Evolutionary conservation across 1,284 basidiomycete genomes (phyloP).

Genomic region (Coniophora puteana): DNA sequence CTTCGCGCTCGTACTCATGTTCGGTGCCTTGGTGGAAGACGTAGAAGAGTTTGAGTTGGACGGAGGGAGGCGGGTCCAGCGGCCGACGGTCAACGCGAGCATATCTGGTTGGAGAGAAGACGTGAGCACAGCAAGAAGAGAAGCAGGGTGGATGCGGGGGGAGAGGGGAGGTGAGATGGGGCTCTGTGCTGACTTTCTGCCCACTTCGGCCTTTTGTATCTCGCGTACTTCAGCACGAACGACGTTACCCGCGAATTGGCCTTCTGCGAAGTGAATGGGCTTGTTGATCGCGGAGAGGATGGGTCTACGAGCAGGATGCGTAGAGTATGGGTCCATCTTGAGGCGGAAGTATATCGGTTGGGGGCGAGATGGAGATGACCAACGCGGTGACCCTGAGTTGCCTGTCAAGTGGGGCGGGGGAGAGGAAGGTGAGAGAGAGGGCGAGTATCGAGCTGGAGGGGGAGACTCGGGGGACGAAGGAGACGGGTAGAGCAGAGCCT

Average conservation of each 20-base stretch:
- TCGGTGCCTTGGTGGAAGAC: conserved; percentile 39
- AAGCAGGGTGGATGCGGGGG: too few species aligned
- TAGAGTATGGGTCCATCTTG: too few species aligned
- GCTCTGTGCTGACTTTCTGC: conserved; percentile 48
- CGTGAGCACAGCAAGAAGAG: conserved; percentile 3
- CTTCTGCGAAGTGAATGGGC: conserved; percentile 51
- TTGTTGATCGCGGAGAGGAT: conserved; percentile 30
- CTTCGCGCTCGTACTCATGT: conserved; percentile 37
- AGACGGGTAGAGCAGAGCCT: too few species aligned
- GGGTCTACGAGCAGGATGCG: conserved; percentile 19
- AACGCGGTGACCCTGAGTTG: too few species aligned
- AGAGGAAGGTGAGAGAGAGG: too few species aligned
- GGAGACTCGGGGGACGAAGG: too few species aligned
- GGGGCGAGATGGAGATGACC: too few species aligned
- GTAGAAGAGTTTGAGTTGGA: conserved; percentile 46
- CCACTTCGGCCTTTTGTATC: conserved; percentile 61
- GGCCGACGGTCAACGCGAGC: conserved; percentile 59
- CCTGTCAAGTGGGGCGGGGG: too few species aligned
- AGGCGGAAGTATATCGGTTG: too few species aligned
- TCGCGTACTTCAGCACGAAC: conserved; percentile 59
- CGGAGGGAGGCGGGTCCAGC: conserved; percentile 63
- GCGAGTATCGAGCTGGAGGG: too few species aligned
- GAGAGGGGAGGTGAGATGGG: conserved; percentile 2
- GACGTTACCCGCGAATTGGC: conserved; percentile 55
- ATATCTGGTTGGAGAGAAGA: conserved; percentile 35